These are phyloP conservation scores for Apiotrichum brassicae DNA, from an alignment of 1,284 basidiomycete genomes.

Conservation along the genomic window DNA sequence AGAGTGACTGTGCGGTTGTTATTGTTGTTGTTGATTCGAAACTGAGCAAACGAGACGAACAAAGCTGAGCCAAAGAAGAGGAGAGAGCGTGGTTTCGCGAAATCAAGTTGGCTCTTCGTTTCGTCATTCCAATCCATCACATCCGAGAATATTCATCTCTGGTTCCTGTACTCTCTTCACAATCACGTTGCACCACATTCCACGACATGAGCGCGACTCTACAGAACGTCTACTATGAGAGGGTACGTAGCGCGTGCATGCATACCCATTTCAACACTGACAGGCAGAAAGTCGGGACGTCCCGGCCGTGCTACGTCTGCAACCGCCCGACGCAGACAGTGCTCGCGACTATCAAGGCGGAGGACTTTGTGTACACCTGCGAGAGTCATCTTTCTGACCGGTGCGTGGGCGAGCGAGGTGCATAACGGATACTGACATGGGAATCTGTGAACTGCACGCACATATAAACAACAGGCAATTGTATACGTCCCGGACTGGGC, in stretches of 20 bases:
- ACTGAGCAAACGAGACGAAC: too few relatives aligned
- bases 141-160: too few relatives aligned
- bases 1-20: too few relatives aligned
- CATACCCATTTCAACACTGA: neutral
- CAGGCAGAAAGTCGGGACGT: conserved; percentile 38
- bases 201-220: conserved; percentile 15
- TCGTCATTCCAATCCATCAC: too few relatives aligned
- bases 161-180: too few relatives aligned
- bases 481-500: neutral
- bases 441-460: too few relatives aligned
- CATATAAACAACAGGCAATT: too few relatives aligned
- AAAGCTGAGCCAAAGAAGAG: too few relatives aligned
- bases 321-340: conserved; percentile 39
- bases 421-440: neutral
- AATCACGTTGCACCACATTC: too few relatives aligned
- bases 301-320: conserved; percentile 44
- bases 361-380: conserved; percentile 46
- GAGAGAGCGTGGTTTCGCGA: too few relatives aligned
- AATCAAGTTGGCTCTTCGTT: too few relatives aligned
- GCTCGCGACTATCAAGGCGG: conserved; percentile 40
- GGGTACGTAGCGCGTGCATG: conserved; percentile 19
- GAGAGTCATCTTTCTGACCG: conserved; percentile 41
- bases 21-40: too few relatives aligned
- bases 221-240: conserved; percentile 45
- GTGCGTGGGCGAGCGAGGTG: conserved; percentile 22